phyloP scores from a whole-genome alignment of 345 rosid species.

The Eucalyptus regnans region DNA sequence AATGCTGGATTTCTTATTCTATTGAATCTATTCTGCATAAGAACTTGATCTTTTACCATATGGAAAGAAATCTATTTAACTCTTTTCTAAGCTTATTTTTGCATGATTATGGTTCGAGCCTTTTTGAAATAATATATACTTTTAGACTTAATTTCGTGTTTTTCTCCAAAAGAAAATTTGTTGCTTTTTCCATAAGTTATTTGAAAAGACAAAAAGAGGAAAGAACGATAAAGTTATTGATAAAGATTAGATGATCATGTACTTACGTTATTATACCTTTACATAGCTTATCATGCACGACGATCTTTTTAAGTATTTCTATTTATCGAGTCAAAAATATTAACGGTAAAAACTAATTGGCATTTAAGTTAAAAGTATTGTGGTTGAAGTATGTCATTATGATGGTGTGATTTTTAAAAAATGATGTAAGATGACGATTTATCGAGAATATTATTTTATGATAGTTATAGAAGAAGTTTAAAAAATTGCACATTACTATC shows the following conservation, averaged over 20 bases:
- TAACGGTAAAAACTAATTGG: not conserved
- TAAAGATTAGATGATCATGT: not conserved
- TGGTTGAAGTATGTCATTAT: not conserved
- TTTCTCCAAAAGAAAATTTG: not conserved
- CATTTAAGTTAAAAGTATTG: fast-evolving
- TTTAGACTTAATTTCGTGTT: not conserved
- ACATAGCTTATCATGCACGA: fast-evolving
- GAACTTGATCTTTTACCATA: not conserved
- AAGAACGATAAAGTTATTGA: not conserved
- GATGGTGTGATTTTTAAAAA: not conserved
- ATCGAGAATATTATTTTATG: not conserved
- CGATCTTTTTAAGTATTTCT: not conserved
- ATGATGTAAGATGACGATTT: fast-evolving
- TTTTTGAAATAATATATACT: not conserved
- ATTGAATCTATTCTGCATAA: not conserved
- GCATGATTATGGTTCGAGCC: not conserved
- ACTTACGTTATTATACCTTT: fast-evolving
- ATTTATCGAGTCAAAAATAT: not conserved
- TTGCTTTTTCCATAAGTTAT: not conserved
- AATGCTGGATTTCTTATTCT: not conserved
- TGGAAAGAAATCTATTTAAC: not conserved
- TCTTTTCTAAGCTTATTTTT: not conserved
- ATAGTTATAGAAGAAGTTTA: not conserved
- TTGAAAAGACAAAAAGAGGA: fast-evolving
- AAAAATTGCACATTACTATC: not conserved